These are phyloP conservation scores for Rhizopogon rudus DNA, from an alignment of 768 basidiomycete species.

Conservation along the genomic window DNA sequence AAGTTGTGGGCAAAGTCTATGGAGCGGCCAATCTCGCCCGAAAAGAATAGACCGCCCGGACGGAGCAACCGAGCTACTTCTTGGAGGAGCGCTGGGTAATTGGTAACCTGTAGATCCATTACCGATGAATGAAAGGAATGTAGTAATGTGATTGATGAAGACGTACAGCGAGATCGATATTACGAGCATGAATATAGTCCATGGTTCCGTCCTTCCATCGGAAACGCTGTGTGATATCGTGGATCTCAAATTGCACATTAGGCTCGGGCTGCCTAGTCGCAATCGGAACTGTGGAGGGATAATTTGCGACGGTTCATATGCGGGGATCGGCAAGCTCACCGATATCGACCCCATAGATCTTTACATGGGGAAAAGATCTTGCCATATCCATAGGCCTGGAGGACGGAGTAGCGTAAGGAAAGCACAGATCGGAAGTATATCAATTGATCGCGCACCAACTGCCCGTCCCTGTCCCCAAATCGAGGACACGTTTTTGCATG, in stretches of 20 bases:
- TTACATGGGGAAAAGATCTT: slow-evolving; percentile 52
- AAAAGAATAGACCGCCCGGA: slow-evolving; percentile 66
- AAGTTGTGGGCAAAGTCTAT: slow-evolving; percentile 35
- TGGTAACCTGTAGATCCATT: slow-evolving; percentile 38
- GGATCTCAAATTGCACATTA: slow-evolving; percentile 65
- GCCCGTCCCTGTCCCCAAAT: slow-evolving; percentile 76
- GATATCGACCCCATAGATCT: slow-evolving; percentile 71
- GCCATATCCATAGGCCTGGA: slow-evolving; percentile 76
- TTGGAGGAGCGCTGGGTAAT: slow-evolving; percentile 47
- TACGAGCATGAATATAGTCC: slow-evolving; percentile 66
- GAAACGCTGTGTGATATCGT: slow-evolving; percentile 50
- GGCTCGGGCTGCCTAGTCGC: slow-evolving; percentile 53
- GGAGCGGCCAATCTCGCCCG: slow-evolving; percentile 52
- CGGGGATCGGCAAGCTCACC: slow-evolving; percentile 40
- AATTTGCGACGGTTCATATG: slow-evolving; percentile 11
- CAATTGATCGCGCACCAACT: slow-evolving; percentile 48
- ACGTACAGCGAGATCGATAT: slow-evolving; percentile 56
- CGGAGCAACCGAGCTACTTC: slow-evolving; percentile 64
- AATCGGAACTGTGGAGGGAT: slow-evolving; percentile 55
- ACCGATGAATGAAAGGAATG: slow-evolving; percentile 10
- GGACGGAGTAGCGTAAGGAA: slow-evolving; percentile 7
- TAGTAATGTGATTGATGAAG: background rate
- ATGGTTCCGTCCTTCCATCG: slow-evolving; percentile 51
- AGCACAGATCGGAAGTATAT: slow-evolving; percentile 14
- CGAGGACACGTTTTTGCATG: slow-evolving; percentile 52